Base-by-base conservation (phyloP, 2,329 filamentous ascomycete species). In the Macrophomina phaseolina region DNA sequence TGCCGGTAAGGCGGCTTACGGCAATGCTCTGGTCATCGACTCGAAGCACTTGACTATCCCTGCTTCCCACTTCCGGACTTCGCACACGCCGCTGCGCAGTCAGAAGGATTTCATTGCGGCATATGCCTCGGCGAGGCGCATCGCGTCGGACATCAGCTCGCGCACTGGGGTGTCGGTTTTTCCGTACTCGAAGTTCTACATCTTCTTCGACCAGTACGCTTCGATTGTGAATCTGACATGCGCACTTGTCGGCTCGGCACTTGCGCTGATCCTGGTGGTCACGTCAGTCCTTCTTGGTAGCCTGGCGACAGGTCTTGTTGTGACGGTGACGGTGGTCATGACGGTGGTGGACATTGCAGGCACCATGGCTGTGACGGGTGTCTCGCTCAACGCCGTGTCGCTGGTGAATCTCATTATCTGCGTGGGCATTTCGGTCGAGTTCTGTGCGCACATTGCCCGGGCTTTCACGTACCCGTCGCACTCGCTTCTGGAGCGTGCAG, bases 121-220 rank as follows among this genome's bases (percentile, higher is more conserved):
- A 0, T 97, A 98, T 77, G 89, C 90, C 5, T 88, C 94, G 1
- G 95, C 95, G 3, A 91, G 94, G 18, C 91, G 95, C 68, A 97
- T 99, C 69, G 89, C 94, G 0, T 81, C 88, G 12, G 90, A 91
- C 34, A 89, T 99, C 62, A 90, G 86, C 14, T 80, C 86, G 64
- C 84, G 86, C 62, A 94, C 93, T 4, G 87, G 89, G 5, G 88
- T 92, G 28, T 89, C 95, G 30, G 90, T 99, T 3, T 99, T 99
- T 84, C 93, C 95, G 0, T 99, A 99, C 82, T 96, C 92, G 72
- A 90, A 97, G 68, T 97, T 97, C 78, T 99, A 99, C 82, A 94
- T 99, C 77, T 99, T 98, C 86, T 99, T 99, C 77, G 95, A 99
- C 76, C 95, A 98, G 77, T 99, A 99, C 75, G 86, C 92, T 5